These are phyloP conservation scores for Globisporangium cylindrosporum DNA, from an alignment of 352 stramenopile genomes.

Conservation along the genomic window DNA sequence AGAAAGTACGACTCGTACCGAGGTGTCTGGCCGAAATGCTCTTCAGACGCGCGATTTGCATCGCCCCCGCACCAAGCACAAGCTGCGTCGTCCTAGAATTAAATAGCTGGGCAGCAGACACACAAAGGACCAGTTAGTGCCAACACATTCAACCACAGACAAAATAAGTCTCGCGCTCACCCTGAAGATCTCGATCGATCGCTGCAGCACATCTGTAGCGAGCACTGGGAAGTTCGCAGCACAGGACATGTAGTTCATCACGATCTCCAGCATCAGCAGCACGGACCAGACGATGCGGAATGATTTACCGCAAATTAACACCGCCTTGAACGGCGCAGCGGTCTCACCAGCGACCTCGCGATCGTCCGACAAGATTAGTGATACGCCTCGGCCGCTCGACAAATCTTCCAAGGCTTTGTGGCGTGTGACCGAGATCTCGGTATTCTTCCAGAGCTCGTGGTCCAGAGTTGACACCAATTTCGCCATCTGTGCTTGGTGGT, in stretches of 20 bases:
- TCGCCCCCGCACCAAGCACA: slow-evolving; percentile 94
- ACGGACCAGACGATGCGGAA: slow-evolving; percentile 96
- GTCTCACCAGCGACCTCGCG: slow-evolving; percentile 61
- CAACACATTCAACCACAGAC: not conserved
- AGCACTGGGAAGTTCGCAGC: slow-evolving; percentile 93
- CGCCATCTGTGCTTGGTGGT: slow-evolving; percentile 91
- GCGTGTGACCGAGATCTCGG: slow-evolving; percentile 86
- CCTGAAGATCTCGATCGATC: slow-evolving; percentile 90
- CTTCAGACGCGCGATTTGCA: slow-evolving; percentile 95
- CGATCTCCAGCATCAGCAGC: slow-evolving; percentile 93
- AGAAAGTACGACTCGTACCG: slow-evolving; percentile 26
- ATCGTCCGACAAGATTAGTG: slow-evolving; percentile 69
- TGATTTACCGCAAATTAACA: slow-evolving; percentile 89
- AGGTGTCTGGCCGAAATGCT: slow-evolving; percentile 97
- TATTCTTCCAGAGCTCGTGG: slow-evolving; percentile 94
- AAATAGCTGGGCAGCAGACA: slow-evolving; percentile 84
- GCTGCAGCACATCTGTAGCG: slow-evolving; percentile 92
- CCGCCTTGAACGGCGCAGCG: slow-evolving; percentile 69
- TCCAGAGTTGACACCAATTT: slow-evolving; percentile 93
- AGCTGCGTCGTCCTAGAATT: slow-evolving; percentile 95
- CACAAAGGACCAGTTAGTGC: slow-evolving; percentile 7
- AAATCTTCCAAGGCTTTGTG: slow-evolving; percentile 91
- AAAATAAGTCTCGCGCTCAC: slow-evolving; percentile 27
- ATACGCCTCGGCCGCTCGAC: slow-evolving; percentile 88
- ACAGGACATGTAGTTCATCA: slow-evolving; percentile 94